A percentile compares a stretch with the other conserved stretches of the same genome.
Conservation (phyloP, 805 yeast genomes). For the Ogataea minuta region DNA sequence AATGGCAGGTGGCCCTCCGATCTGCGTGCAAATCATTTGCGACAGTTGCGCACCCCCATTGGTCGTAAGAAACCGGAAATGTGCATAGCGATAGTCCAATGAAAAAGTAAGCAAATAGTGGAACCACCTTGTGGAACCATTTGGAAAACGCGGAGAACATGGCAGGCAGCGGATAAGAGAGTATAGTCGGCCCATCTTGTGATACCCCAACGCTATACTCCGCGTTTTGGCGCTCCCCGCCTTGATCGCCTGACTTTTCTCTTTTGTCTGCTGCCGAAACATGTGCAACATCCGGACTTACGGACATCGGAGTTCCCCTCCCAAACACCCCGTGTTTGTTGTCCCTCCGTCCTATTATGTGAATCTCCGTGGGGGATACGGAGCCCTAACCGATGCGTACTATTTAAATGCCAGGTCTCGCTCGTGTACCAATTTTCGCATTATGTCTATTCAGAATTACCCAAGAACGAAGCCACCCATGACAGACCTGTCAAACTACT, state of each 20-base stretch:
- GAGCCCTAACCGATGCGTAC: constrained; percentile 3
- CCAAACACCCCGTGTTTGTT: constrained; percentile 10
- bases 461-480: constrained; percentile 27
- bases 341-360: constrained; percentile 9
- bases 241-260: too few species aligned
- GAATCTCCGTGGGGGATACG: constrained; percentile 11
- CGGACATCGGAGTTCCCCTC: constrained; percentile 15
- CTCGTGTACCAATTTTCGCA: background rate
- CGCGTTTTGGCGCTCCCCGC: too few species aligned
- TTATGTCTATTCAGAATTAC: constrained; percentile 29
- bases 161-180: too few species aligned
- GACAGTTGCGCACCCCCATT: constrained; percentile 8
- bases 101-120: too few species aligned
- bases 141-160: too few species aligned
- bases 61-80: constrained; percentile 4
- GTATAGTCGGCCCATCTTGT: too few species aligned
- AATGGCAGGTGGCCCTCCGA: constrained; percentile 8
- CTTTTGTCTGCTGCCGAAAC: too few species aligned
- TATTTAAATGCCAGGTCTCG: constrained; percentile 1
- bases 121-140: too few species aligned
- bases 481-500: constrained; percentile 33
- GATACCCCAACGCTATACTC: too few species aligned
- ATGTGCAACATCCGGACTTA: constrained; percentile 6
- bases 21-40: background rate
- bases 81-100: constrained; percentile 2